Evolutionary conservation across 441 rosid genomes (phyloP).

Genomic region (Adansonia madagascariensis): DNA sequence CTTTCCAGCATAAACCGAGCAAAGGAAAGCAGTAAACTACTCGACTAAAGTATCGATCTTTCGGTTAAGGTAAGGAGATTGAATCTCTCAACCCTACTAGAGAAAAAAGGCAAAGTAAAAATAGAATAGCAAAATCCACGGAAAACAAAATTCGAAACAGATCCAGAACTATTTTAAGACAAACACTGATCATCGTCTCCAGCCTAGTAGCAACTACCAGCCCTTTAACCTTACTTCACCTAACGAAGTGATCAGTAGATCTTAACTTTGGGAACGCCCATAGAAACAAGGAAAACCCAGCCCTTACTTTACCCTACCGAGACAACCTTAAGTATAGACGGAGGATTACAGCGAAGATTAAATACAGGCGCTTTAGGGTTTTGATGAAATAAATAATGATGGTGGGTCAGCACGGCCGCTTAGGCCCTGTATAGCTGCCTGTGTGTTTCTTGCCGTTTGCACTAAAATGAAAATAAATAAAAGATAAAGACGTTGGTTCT

Average conservation of each 20-base stretch:
- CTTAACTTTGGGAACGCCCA: not conserved
- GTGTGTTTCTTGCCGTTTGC: not conserved
- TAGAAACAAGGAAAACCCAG: not conserved
- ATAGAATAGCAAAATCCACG: not conserved
- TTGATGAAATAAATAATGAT: conserved; percentile 15
- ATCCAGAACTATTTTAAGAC: not conserved
- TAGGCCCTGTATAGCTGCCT: too few species aligned
- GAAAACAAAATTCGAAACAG: not conserved
- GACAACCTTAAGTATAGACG: too few species aligned
- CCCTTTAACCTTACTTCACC: not conserved
- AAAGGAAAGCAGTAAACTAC: not conserved
- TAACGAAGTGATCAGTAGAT: not conserved
- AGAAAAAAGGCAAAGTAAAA: not conserved
- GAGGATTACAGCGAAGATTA: not conserved
- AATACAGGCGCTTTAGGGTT: conserved; percentile 21
- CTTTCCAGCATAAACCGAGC: not conserved
- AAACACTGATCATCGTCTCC: not conserved
- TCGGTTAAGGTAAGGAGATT: not conserved
- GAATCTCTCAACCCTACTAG: not conserved
- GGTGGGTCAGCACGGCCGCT: conserved; percentile 26
- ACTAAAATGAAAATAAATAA: not conserved
- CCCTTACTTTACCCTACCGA: too few species aligned
- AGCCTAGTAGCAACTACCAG: not conserved
- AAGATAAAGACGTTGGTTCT: not conserved
- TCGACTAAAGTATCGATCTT: not conserved